A percentile compares a stretch with the other conserved stretches of the same genome.
Conservation (phyloP, 139 green algal species). For the Pseudopediastrum boryanum region DNA sequence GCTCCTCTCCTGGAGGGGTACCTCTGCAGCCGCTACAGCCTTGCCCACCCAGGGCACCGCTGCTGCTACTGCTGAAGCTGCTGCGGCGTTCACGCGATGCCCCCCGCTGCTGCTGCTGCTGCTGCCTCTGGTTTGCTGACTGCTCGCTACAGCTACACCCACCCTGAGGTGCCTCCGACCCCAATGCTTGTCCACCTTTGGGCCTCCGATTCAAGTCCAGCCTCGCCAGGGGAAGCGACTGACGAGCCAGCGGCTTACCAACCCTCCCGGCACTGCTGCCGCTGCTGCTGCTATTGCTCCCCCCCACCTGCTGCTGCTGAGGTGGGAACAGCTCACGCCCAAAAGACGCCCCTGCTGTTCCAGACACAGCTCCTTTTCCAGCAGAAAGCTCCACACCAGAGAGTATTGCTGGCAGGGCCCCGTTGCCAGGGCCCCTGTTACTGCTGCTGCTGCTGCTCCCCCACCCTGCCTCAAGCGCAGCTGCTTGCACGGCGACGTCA, state of each 20-base stretch:
- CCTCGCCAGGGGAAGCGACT: too few relatives aligned
- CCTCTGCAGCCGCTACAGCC: neutral
- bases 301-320: neutral
- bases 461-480: neutral
- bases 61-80: slow-evolving; percentile 13
- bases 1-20: slow-evolving; percentile 21
- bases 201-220: too few relatives aligned
- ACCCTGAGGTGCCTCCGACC: too few relatives aligned
- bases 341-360: too few relatives aligned
- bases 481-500: neutral
- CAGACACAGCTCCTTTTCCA: too few relatives aligned
- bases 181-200: too few relatives aligned
- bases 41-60: neutral
- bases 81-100: neutral
- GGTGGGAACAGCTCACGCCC: neutral
- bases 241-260: too few relatives aligned
- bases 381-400: too few relatives aligned
- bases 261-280: neutral
- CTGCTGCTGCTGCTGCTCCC: slow-evolving; percentile 4
- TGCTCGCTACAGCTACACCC: too few relatives aligned
- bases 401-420: too few relatives aligned
- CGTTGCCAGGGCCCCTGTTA: neutral
- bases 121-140: neutral
- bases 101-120: slow-evolving; percentile 10
- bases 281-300: neutral